Evolutionary conservation across 345 rosid genomes (phyloP), one percentile per base, ranked within the genome.

Genomic region (Boechera divaricarpa): DNA sequence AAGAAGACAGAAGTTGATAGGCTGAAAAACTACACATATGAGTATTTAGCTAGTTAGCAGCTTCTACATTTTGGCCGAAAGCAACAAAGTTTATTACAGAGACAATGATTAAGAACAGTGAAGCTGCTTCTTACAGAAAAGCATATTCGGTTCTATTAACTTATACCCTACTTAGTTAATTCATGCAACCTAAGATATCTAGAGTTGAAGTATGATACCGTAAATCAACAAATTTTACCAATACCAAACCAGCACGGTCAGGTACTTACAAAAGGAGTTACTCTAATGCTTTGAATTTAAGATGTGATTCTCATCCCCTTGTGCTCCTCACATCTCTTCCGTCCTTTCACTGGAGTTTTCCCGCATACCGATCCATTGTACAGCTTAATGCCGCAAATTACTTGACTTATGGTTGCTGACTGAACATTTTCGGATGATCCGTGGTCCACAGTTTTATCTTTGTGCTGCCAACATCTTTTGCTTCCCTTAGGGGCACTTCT

Each of bases 291-390:
- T 38, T 31, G 11, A 33, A 61, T 54, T 41, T 64, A 73, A 67
- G 79, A 69, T n/a, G 57, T 60, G 53, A 86, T 64, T 77, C 78
- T 70, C 83, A 75, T 80, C 69, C 77, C 80, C 65, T 80, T 80
- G 69, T 75, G 80, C 47, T 80, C 76, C 45, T 64, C 52, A 15
- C 83, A 80, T 69, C 83, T 80, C 63, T 80, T 64, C 21, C 80
- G 16, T 28, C 80, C 76, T 65, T 62, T 76, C 24, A 51, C 64
- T 15, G 81, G 83, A 54, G 73, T 10, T 63, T 74, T 76, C 73
- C 42, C 72, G 63, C 73, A 78, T 9, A 68, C 67, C 0, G 54
- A 72, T 39, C 83, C 81, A 45, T 71, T 42, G 41, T 49, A 49
- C 41, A 84, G 80, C 39, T 49, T 52, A 54, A 77, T 78, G 1